Percentiles rank a stretch among this genome's conserved stretches.
These are phyloP conservation scores for Boletus huronensis DNA, from an alignment of 768 basidiomycete genomes.

Conservation along the genomic window DNA sequence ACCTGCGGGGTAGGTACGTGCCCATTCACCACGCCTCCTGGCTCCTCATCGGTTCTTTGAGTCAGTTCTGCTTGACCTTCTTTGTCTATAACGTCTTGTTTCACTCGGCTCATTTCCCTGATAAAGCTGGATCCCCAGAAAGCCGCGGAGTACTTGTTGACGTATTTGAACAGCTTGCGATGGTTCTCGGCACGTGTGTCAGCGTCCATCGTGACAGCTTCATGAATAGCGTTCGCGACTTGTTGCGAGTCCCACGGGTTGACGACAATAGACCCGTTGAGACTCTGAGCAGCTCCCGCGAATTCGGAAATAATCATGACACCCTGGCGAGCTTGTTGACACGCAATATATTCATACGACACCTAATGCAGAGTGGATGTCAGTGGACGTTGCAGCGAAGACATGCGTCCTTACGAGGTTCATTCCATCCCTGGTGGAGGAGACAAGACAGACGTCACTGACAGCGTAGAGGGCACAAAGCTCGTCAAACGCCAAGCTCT, in stretches of 20 bases:
- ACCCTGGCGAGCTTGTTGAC: slow-evolving; percentile 89
- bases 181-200: slow-evolving; percentile 88
- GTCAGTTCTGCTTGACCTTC: slow-evolving; percentile 35
- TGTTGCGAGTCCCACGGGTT: slow-evolving; percentile 99
- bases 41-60: slow-evolving; percentile 34
- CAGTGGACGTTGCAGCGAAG: slow-evolving; percentile 6
- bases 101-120: slow-evolving; percentile 71
- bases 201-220: slow-evolving; percentile 86
- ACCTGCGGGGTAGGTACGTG: slow-evolving; percentile 33
- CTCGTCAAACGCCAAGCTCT: slow-evolving; percentile 88
- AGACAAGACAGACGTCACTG: slow-evolving; percentile 94
- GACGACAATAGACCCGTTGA: slow-evolving; percentile 95
- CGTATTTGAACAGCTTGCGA: slow-evolving; percentile 93
- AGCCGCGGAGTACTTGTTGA: slow-evolving; percentile 89
- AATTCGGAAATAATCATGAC: slow-evolving; percentile 99
- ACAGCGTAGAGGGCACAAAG: slow-evolving; percentile 97
- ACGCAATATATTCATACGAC: slow-evolving; percentile 97
- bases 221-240: slow-evolving; percentile 95
- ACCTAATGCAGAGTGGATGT: slow-evolving; percentile 52
- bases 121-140: slow-evolving; percentile 94
- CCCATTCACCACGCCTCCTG: slow-evolving; percentile 41
- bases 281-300: slow-evolving; percentile 92
- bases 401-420: slow-evolving; percentile 69
- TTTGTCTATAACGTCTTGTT: slow-evolving; percentile 35
- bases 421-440: slow-evolving; percentile 97